These are phyloP conservation scores for Knufia fluminis DNA, from an alignment of 2,329 filamentous ascomycete genomes.

Conservation along the genomic window DNA sequence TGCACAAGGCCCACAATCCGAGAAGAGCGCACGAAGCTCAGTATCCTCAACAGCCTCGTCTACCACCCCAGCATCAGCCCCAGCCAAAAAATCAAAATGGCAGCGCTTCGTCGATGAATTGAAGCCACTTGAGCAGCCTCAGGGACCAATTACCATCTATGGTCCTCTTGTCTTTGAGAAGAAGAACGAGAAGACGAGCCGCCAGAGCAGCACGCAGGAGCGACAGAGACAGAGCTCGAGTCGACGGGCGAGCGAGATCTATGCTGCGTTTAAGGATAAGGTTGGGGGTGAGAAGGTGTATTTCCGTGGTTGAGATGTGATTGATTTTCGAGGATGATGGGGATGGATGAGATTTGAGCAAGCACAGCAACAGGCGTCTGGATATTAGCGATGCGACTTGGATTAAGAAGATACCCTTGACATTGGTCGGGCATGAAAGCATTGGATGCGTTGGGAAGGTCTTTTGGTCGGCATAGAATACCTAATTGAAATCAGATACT, in stretches of 20 bases:
- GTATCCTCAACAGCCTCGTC: slow-evolving; percentile 13
- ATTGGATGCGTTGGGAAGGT: no score
- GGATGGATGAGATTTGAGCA: no score
- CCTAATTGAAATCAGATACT: no score
- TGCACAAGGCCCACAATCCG: slow-evolving; percentile 9
- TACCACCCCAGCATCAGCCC: no score
- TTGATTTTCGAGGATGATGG: no score
- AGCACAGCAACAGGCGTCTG: no score
- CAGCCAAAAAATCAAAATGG: slow-evolving; percentile 12
- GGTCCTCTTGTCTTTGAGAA: slow-evolving; percentile 18
- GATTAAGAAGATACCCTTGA: no score
- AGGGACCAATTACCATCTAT: slow-evolving; percentile 17
- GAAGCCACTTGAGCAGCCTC: slow-evolving; percentile 14
- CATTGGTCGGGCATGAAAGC: no score
- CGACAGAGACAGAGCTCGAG: neutral
- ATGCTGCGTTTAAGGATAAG: neutral
- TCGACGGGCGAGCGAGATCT: neutral
- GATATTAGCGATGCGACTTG: no score
- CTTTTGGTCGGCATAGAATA: no score
- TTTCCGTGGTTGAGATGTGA: neutral
- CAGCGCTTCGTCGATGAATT: slow-evolving; percentile 17
- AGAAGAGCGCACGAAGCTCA: slow-evolving; percentile 5
- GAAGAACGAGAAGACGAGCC: neutral
- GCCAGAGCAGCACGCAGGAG: neutral
- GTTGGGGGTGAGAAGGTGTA: slow-evolving; percentile 7